Evolutionary conservation across 1,139 yeast species (phyloP), one percentile per base, ranked within the genome.

Genomic region (Hyphopichia buzzinii): DNA sequence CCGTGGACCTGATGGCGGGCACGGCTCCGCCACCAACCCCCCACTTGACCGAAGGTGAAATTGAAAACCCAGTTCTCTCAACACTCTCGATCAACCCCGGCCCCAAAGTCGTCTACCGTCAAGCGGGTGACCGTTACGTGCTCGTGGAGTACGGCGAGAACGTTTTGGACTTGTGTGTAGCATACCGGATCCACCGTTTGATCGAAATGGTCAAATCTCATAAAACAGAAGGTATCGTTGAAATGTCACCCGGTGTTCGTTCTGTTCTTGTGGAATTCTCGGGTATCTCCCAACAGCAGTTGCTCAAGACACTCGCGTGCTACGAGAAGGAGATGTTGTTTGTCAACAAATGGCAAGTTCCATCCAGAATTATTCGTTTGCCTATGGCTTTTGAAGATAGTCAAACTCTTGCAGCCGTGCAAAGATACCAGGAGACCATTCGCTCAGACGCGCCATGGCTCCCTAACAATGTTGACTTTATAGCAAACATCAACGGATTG

Each of bases 331-430:
- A 83, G 50, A 79, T 88, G 41, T 65, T 77, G 4, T 79, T 81
- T 55, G 81, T 80, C 41, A 80, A 83, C 59, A 77, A 83, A 52
- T 92, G 97, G 97, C 73, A 78, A 42, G 89, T 90, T 35, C 81
- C 81, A 38, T 87, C 96, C 3, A 80, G 95, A 54, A 68, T 88
- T 36, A 70, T 92, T 59, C 84, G 77, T 54, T 72, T 92, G 50
- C 98, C 98, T 42, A 84, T 92, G 90, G 97, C 96, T 0, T 92
- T 90, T 58, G 98, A 92, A 67, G 97, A 92, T 57, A 67, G 81
- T 47, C 80, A 84, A 66, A 89, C 96, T 3, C 67, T 90, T 51
- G 90, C 79, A 46, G 96, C 97, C 29, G 97, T 89, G 31, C 77
- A 78, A 46, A 77, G 97, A 60, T 92, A 92, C 62, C 80, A 81